Evolutionary conservation across 139 green algal genomes (phyloP).

Genomic region (Chlamydomonas sp.): DNA sequence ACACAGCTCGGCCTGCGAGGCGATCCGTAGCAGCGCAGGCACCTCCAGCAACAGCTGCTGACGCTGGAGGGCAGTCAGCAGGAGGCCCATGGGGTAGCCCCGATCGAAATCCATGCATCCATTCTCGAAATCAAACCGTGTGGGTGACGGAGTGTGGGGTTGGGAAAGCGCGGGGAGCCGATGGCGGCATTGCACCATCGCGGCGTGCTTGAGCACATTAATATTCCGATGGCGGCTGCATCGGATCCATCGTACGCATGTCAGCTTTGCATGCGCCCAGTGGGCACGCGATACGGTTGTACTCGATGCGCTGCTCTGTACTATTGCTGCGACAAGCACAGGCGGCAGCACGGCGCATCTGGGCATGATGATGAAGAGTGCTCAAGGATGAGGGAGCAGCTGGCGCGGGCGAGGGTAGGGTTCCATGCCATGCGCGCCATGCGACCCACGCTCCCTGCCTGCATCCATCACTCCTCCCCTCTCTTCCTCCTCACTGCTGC

Average conservation of each 20-base stretch:
- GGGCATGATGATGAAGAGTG: neutral
- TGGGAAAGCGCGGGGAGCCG: too few relatives aligned
- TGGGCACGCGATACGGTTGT: neutral
- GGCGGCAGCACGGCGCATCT: neutral
- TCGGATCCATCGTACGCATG: too few relatives aligned
- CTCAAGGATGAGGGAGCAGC: neutral
- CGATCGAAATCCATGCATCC: too few relatives aligned
- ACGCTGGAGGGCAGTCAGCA: neutral
- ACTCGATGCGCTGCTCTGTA: neutral
- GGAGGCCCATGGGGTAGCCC: too few relatives aligned
- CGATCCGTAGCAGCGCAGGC: neutral
- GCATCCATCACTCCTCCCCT: neutral
- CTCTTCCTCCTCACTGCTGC: too few relatives aligned
- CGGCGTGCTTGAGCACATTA: too few relatives aligned
- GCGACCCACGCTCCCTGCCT: neutral
- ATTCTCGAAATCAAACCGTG: too few relatives aligned
- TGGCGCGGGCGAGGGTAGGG: neutral
- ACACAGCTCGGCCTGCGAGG: neutral
- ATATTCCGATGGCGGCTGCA: too few relatives aligned
- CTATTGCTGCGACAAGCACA: conserved; percentile 9
- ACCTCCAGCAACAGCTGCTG: neutral
- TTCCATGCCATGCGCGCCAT: neutral
- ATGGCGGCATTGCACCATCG: too few relatives aligned
- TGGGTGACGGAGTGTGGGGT: too few relatives aligned
- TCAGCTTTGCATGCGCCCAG: neutral